phyloP scores from a whole-genome alignment of 2,329 filamentous ascomycete species.

The Botrytis paeoniae region DNA sequence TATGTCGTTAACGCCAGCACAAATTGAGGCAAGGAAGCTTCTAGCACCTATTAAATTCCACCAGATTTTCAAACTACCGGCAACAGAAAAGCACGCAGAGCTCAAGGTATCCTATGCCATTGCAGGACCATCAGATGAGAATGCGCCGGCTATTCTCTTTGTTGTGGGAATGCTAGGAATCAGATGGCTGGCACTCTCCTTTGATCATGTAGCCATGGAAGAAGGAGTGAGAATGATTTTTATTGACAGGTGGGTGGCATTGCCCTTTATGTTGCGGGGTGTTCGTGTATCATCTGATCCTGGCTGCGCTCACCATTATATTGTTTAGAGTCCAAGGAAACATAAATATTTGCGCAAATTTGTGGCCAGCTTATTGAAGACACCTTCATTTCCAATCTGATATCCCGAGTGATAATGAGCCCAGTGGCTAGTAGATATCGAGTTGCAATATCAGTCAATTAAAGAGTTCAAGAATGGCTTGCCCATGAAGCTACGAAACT shows the following conservation, averaged over 20 bases:
- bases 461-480: background rate
- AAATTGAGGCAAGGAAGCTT: conserved; percentile 24
- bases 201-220: conserved; percentile 37
- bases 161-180: conserved; percentile 42
- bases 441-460: background rate
- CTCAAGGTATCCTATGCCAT: conserved; percentile 34
- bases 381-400: background rate
- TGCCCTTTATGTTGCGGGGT: background rate
- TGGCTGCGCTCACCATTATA: background rate
- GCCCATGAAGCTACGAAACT: background rate
- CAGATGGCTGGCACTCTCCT: conserved; percentile 34
- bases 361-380: background rate
- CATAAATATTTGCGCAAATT: background rate
- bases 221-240: conserved; percentile 40
- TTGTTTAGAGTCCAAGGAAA: background rate
- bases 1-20: conserved; percentile 10
- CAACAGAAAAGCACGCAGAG: conserved; percentile 27
- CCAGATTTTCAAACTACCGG: conserved; percentile 29
- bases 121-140: conserved; percentile 29
- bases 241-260: conserved; percentile 40
- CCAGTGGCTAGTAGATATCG: background rate
- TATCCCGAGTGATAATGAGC: background rate
- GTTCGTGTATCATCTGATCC: background rate
- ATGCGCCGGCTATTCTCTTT: conserved; percentile 39
- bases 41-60: conserved; percentile 31